Evolutionary conservation across 1,284 basidiomycete genomes (phyloP).

Genomic region (Mycena sp.): DNA sequence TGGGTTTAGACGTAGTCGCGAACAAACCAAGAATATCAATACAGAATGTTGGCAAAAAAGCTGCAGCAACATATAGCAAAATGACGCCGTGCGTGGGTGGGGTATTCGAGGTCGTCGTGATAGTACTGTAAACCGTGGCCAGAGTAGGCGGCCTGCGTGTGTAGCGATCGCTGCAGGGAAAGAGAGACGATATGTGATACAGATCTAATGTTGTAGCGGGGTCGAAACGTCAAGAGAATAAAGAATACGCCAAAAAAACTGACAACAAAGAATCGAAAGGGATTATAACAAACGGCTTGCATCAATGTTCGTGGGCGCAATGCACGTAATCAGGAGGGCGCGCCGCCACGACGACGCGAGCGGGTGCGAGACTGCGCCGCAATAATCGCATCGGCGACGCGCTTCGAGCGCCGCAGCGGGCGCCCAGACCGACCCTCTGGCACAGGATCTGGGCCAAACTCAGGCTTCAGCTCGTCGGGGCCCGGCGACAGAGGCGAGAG

Average conservation of each 20-base stretch:
- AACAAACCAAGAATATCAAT: slow-evolving; percentile 30
- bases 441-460: slow-evolving; percentile 11
- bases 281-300: not conserved
- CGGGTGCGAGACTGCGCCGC: slow-evolving; percentile 44
- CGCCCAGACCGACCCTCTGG: slow-evolving; percentile 34
- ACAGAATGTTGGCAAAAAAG: slow-evolving; percentile 24
- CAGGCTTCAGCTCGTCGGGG: slow-evolving; percentile 1
- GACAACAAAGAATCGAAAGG: slow-evolving; percentile 33
- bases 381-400: slow-evolving; percentile 66
- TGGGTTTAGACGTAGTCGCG: not conserved
- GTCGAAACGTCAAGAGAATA: slow-evolving; percentile 28
- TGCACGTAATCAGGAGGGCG: not conserved
- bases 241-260: slow-evolving; percentile 36
- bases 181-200: slow-evolving; percentile 38
- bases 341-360: slow-evolving; percentile 18
- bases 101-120: not conserved
- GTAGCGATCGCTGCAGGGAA: slow-evolving; percentile 35
- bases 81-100: not conserved
- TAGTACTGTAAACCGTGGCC: no score
- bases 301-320: not conserved
- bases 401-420: slow-evolving; percentile 68
- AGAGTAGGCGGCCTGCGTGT: not conserved
- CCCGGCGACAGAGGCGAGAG: slow-evolving; percentile 27
- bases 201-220: slow-evolving; percentile 37
- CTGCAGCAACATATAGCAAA: slow-evolving; percentile 18